Conservation (phyloP, 2,329 filamentous ascomycete species). For the Dactylellina sp. region DNA sequence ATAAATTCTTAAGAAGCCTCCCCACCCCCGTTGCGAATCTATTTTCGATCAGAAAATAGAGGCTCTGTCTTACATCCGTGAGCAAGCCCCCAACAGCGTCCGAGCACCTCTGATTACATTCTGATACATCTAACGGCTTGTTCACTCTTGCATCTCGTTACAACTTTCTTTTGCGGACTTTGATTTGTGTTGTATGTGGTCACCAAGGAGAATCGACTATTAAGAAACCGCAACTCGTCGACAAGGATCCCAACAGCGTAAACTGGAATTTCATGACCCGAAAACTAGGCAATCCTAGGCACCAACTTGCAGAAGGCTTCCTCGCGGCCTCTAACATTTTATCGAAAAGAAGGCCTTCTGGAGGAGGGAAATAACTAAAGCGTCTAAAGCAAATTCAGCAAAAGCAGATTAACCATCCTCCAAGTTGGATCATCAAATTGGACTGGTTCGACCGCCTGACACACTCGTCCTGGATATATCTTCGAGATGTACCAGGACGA, state of each 20-base stretch:
- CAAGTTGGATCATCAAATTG: constrained; percentile 9
- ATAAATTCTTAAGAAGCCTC: constrained; percentile 47
- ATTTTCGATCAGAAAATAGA: constrained; percentile 45
- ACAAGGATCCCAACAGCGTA: constrained; percentile 42
- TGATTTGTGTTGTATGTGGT: constrained; percentile 54
- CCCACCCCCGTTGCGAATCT: constrained; percentile 14
- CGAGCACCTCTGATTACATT: constrained; percentile 52
- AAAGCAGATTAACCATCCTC: constrained; percentile 9
- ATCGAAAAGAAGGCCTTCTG: constrained; percentile 10
- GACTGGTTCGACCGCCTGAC: not conserved
- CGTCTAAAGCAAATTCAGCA: not conserved
- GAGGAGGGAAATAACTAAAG: constrained; percentile 1
- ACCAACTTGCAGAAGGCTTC: constrained; percentile 50
- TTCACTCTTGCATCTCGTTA: constrained; percentile 29
- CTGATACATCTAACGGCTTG: constrained; percentile 26
- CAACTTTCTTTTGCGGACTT: constrained; percentile 36
- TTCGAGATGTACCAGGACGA: constrained; percentile 37
- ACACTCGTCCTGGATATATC: constrained; percentile 23
- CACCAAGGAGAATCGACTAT: constrained; percentile 19
- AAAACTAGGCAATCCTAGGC: constrained; percentile 53
- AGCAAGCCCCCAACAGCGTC: constrained; percentile 34
- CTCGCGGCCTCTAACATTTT: constrained; percentile 29
- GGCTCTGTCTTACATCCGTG: constrained; percentile 48
- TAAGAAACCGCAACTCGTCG: constrained; percentile 30
- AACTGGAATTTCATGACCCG: constrained; percentile 44